Base-by-base conservation (phyloP, 140 eudicot genomes). In the Senecio squalidus region DNA sequence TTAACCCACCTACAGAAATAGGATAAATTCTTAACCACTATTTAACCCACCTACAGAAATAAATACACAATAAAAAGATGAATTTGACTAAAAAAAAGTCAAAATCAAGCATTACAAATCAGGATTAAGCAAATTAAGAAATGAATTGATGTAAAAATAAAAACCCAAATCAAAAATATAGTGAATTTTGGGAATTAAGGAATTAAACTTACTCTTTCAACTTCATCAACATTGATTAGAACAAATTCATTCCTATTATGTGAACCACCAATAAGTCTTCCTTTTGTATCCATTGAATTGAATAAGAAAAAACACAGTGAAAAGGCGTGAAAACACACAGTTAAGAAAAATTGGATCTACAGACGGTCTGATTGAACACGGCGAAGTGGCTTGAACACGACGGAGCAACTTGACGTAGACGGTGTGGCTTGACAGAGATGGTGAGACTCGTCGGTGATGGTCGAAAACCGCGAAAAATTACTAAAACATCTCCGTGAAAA, bases 211-310 rank as follows among this genome's bases (percentile, higher is more conserved):
- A 90, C 97, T 72, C 89, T 71, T 64, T 95, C 97, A 85, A 89
- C 80, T 62, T 91, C 98, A 81, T 91, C 98, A 52, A 95, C 98
- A 91, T 91, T 81, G 94, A 91, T 91, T 3, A 91, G 75, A 41
- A 91, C 85, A 66, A 91, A 91, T 78, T 91, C 98, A 75, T 91
- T 91, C 62, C 98, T 72, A 64, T 91, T 91, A 38, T 91, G 98
- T 27, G 98, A 91, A 64, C 98, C 98, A 53, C 95, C 98, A 61
- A 91, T 70, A 69, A 91, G 95, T 62, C 98, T 71, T 36, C 98
- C 98, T 41, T 81, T 81, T 33, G 96, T 84, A 71, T 82, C 94
- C 96, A 88, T 88, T 58, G 31, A 47, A 60, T 26, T n/a, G 2
- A 15, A 6, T n/a, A 3, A 3, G n/a, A 27, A 52, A 10, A 8